Evolutionary conservation across 164 flowering plant species (phyloP).

Genomic region (Tinospora cordifolia): DNA sequence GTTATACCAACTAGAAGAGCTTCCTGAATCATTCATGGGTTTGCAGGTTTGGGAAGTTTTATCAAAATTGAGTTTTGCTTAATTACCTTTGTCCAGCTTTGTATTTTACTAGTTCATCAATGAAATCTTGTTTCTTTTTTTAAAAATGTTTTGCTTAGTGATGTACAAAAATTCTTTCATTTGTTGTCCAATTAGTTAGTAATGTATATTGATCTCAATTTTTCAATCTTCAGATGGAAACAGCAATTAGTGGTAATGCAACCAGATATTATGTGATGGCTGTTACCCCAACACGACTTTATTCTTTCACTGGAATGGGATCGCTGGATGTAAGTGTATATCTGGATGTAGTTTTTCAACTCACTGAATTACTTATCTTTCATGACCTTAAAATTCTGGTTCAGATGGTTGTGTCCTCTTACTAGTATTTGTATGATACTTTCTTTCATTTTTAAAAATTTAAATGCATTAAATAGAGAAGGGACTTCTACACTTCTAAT

Average conservation of each 20-base stretch:
- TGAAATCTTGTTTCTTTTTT: no score
- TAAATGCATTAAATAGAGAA: not conserved
- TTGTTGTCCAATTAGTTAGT: constrained; percentile 1
- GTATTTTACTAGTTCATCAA: no score
- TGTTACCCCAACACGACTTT: constrained; percentile 90
- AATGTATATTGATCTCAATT: constrained; percentile 2
- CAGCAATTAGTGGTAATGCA: constrained; percentile 51
- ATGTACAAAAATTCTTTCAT: not conserved
- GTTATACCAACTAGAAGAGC: constrained; percentile 68
- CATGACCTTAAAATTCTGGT: not conserved
- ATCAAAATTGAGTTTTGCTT: not conserved
- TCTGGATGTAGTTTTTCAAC: constrained; percentile 8
- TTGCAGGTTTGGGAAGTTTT: constrained; percentile 51
- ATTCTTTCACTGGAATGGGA: constrained; percentile 87
- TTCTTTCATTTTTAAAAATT: not conserved
- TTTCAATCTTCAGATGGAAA: constrained; percentile 68
- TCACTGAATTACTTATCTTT: not conserved
- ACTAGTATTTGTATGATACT: not conserved
- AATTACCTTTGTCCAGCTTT: not conserved
- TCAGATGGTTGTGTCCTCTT: not conserved
- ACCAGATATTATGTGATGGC: constrained; percentile 92
- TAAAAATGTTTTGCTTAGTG: not conserved
- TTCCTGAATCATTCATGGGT: constrained; percentile 90
- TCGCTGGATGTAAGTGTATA: constrained; percentile 64
- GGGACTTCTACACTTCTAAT: not conserved